Percentiles rank a stretch among this genome's conserved stretches.
phyloP scores from a whole-genome alignment of 306 rosid genomes.

The Albizia julibrissin region DNA sequence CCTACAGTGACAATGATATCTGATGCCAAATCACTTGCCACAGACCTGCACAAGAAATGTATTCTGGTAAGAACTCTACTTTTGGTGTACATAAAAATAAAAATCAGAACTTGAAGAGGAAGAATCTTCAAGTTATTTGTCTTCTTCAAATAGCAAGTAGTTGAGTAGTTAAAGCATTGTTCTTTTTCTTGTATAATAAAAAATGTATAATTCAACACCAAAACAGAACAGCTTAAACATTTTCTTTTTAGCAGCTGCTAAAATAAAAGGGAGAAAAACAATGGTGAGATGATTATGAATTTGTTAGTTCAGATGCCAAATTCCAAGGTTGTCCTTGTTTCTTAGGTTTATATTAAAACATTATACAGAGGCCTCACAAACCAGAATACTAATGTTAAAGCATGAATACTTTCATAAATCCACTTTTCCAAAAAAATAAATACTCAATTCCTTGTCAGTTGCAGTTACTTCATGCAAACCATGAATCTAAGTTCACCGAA shows the following conservation, averaged over 20 bases:
- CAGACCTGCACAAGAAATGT: conserved; percentile 64
- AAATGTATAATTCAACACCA: conserved; percentile 18
- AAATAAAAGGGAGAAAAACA: neutral
- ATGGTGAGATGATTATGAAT: neutral
- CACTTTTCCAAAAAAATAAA: neutral
- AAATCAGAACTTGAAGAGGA: neutral
- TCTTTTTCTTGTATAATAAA: neutral
- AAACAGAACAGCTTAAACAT: conserved; percentile 1
- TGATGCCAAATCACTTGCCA: conserved; percentile 81
- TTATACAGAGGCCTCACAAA: conserved; percentile 13
- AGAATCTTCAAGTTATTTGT: neutral
- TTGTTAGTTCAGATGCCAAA: conserved; percentile 5
- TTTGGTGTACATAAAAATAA: conserved; percentile 22
- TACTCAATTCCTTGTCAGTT: neutral
- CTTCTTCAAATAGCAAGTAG: neutral
- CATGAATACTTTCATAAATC: neutral
- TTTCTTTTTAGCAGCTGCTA: neutral
- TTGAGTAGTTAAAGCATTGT: neutral
- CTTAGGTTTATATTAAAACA: conserved; percentile 7
- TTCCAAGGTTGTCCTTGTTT: neutral
- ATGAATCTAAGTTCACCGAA: neutral
- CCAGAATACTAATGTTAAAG: neutral
- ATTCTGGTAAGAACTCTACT: conserved; percentile 16
- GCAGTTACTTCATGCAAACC: neutral
- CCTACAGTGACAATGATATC: conserved; percentile 68